Evolutionary conservation across 768 basidiomycete genomes (phyloP).

Genomic region (Dendrothele bispora): DNA sequence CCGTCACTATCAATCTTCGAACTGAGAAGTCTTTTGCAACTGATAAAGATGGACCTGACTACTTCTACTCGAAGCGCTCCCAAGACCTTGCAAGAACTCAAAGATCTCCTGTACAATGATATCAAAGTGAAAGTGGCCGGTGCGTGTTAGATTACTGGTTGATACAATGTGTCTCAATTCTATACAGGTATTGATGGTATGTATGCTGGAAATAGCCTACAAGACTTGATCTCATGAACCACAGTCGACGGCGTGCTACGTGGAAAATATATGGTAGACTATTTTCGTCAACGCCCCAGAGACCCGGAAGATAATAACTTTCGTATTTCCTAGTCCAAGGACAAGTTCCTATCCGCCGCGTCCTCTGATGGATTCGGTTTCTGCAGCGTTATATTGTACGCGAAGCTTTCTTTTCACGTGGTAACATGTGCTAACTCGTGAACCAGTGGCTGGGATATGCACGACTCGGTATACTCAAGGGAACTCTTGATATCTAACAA

Average conservation of each 20-base stretch:
- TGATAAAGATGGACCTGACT: not conserved
- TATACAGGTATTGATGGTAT: constrained; percentile 67
- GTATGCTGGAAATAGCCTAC: constrained; percentile 8
- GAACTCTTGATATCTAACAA: constrained; percentile 92
- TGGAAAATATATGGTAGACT: constrained; percentile 85
- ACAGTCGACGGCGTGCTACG: constrained; percentile 90
- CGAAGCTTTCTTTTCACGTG: constrained; percentile 9
- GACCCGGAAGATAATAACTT: constrained; percentile 4
- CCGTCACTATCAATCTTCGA: no score
- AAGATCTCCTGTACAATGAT: constrained; percentile 54
- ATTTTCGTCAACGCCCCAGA: not conserved
- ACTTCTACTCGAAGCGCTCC: constrained; percentile 1
- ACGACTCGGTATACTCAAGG: constrained; percentile 79
- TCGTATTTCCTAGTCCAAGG: constrained; percentile 64
- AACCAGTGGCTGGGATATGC: constrained; percentile 86
- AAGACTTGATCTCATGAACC: not conserved
- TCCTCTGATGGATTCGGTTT: constrained; percentile 87
- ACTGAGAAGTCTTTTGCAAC: no score
- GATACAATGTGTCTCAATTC: not conserved
- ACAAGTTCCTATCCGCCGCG: constrained; percentile 84
- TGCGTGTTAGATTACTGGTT: constrained; percentile 30
- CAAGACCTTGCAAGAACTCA: constrained; percentile 51
- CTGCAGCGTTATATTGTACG: constrained; percentile 90
- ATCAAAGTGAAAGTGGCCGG: constrained; percentile 94
- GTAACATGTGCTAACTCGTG: constrained; percentile 4